Base-by-base conservation (phyloP, 2,329 filamentous ascomycete species). In the Exserohilum rostratum region DNA sequence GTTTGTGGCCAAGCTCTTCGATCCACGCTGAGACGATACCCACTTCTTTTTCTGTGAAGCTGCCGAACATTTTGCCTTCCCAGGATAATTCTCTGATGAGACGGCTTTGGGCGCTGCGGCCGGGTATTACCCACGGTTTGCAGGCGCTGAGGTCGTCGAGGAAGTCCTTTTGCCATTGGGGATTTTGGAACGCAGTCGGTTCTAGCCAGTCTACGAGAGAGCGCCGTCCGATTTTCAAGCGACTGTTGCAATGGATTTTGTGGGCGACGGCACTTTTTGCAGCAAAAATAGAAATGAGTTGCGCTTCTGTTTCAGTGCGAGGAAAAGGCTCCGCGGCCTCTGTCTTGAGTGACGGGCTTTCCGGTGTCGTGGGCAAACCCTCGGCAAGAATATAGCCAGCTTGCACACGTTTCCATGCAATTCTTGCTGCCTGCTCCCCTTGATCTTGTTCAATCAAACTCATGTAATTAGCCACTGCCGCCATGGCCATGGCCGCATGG, bases 41-140 rank as follows among this genome's bases (percentile, higher is more conserved):
- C 15, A 75, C 68, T 58, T 83, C 80, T 10, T 62, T 65, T 13
- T 77, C 61, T 1, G 79, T 82, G 61, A 83, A 83, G 17, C 78
- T 72, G 1, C 80, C 80, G 58, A 80, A 83, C 80, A 82, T 82
- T 38, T 71, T 75, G 5, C 80, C 80, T 20, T 75, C 73, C 79
- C 79, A 82, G 1, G 58, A 66, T 6, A 82, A 60, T 61, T 79
- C 78, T 35, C 69, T 72, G 2, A 81, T 61, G 2, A 82, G 67
- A 18, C 60, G 70, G 51, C 79, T 82, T 30, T 73, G 72, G 1
- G 60, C 44, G 47, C 77, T 77, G 33, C 74, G 62, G 5, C 79
- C 79, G 35, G 66, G 70, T 37, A 68, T 58, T 3, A 82, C 64
- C 80, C 79, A 82, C 11, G 74, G 72, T 34, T 69, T 76, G 27